These are phyloP conservation scores for Hypoxylon cercidicola DNA, from an alignment of 495 filamentous ascomycete genomes.

Conservation along the genomic window DNA sequence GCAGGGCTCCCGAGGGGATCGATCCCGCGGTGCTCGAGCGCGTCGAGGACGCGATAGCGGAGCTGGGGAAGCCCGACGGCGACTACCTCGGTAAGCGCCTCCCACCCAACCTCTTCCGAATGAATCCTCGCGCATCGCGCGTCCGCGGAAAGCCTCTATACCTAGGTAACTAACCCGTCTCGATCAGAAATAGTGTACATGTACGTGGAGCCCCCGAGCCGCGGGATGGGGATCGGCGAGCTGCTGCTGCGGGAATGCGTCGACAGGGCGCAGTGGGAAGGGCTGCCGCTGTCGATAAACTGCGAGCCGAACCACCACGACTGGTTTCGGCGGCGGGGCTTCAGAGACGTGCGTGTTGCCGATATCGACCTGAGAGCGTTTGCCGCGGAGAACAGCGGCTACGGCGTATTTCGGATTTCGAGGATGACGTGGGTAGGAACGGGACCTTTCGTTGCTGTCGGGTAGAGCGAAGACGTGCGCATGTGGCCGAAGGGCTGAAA, in stretches of 20 bases:
- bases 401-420: constrained; percentile 22
- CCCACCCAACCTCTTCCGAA: no score
- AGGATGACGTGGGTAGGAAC: no score
- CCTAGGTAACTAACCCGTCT: background rate
- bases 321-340: constrained; percentile 20
- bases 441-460: no score
- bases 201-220: constrained; percentile 24
- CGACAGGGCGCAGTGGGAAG: background rate
- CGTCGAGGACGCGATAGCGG: background rate
- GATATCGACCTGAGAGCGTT: constrained; percentile 24
- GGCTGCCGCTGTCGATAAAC: constrained; percentile 3
- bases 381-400: constrained; percentile 24
- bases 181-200: constrained; percentile 18
- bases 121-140: no score
- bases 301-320: constrained; percentile 23
- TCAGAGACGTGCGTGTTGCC: constrained; percentile 9
- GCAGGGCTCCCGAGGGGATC: no score
- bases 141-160: no score
- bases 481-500: no score
- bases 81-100: constrained; percentile 18
- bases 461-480: no score
- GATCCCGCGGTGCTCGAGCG: constrained; percentile 5
- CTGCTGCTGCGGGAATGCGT: constrained; percentile 4
- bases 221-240: constrained; percentile 16
- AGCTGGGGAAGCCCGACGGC: constrained; percentile 1